Conservation (phyloP, 225 moss, liverwort and hornwort genomes). For the Sphagnum contortum region DNA sequence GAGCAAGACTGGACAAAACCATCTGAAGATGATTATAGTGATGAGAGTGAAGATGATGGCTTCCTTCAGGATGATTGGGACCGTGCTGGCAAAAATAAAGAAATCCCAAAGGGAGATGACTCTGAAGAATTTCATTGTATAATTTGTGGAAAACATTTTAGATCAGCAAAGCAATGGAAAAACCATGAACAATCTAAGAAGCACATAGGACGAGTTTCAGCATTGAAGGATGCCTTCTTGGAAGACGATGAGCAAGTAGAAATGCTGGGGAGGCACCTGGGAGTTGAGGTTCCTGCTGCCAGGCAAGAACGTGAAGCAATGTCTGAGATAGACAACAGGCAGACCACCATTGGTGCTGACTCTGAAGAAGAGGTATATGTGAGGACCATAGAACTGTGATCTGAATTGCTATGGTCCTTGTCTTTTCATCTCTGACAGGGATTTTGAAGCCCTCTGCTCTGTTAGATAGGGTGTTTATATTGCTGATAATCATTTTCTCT, state of each 20-base stretch:
- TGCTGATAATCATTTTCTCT: no score
- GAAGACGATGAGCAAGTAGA: conserved; percentile 70
- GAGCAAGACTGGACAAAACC: conserved; percentile 86
- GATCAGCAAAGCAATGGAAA: conserved; percentile 81
- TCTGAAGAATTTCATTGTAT: conserved; percentile 65
- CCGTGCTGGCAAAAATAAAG: conserved; percentile 11
- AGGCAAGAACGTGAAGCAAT: conserved; percentile 16
- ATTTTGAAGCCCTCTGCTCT: no score
- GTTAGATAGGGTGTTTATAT: no score
- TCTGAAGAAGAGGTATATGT: conserved; percentile 18
- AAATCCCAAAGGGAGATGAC: conserved; percentile 11
- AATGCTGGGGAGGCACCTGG: conserved; percentile 32
- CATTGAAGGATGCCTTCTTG: conserved; percentile 67
- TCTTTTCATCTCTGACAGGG: no score
- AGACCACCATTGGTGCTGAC: background rate
- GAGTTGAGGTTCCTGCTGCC: conserved; percentile 33
- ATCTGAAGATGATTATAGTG: conserved; percentile 25
- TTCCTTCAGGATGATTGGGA: conserved; percentile 55
- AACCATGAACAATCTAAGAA: conserved; percentile 97
- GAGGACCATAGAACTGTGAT: conserved; percentile 4
- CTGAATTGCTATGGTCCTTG: no score
- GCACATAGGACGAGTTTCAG: conserved; percentile 64
- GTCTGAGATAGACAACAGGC: conserved; percentile 2
- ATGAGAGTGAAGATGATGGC: conserved; percentile 33
- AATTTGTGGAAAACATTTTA: conserved; percentile 84